Evolutionary conservation across 108 stramenopile species (phyloP).

Genomic region (Pseudonitzschia pungens): DNA sequence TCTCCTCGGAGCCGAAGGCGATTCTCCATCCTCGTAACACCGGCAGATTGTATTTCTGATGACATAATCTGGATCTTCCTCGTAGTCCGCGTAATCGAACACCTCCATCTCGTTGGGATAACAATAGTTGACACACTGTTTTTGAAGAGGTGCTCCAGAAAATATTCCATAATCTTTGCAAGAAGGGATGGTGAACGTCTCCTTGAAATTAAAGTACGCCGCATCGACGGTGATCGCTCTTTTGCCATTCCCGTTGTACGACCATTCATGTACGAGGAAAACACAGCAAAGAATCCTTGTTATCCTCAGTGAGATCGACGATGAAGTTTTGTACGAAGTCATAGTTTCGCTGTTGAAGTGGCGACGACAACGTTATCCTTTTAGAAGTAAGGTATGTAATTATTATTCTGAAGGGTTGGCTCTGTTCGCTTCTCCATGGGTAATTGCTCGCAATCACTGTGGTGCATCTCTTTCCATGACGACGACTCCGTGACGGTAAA

Average conservation of each 20-base stretch:
- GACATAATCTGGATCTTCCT: slow-evolving; percentile 17
- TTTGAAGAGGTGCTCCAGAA: slow-evolving; percentile 8
- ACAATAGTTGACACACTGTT: slow-evolving; percentile 10
- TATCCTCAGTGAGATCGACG: not conserved
- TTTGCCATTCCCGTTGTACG: not conserved
- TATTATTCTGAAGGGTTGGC: no score
- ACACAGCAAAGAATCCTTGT: not conserved
- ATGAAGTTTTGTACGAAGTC: no score
- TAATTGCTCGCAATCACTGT: no score
- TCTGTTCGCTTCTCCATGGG: no score
- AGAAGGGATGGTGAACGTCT: not conserved
- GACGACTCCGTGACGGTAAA: no score
- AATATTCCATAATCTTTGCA: slow-evolving; percentile 20
- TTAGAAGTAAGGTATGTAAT: no score
- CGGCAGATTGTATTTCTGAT: slow-evolving; percentile 30
- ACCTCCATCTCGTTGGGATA: slow-evolving; percentile 2
- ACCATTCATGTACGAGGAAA: not conserved
- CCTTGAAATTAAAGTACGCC: not conserved
- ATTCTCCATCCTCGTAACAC: slow-evolving; percentile 7
- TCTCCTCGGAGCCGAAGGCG: not conserved
- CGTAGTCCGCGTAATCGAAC: slow-evolving; percentile 22
- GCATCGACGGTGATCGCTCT: not conserved
- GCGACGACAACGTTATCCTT: no score
- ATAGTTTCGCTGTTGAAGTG: no score
- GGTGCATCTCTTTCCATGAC: no score